These are phyloP conservation scores for Talaromyces marneffei DNA, from an alignment of 2,329 filamentous ascomycete species.

Conservation along the genomic window DNA sequence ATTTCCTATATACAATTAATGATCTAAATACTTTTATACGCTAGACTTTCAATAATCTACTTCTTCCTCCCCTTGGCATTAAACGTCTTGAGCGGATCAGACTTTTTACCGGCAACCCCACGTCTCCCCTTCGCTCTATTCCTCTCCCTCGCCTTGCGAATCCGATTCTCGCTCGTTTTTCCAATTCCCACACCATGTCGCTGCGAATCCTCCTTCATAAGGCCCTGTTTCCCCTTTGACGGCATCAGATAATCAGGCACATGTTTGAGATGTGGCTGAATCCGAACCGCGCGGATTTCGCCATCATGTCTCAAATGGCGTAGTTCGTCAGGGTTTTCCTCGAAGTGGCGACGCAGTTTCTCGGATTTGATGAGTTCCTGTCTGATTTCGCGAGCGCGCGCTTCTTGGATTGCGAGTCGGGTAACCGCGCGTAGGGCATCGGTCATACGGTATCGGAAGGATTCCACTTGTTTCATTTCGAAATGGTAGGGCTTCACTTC, in stretches of 20 bases:
- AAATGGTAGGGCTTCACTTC: slow-evolving; percentile 88
- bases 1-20: background rate
- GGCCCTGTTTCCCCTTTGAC: slow-evolving; percentile 62
- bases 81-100: slow-evolving; percentile 85
- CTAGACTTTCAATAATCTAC: too few relatives aligned
- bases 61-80: slow-evolving; percentile 52
- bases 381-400: slow-evolving; percentile 77
- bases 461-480: slow-evolving; percentile 88
- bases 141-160: slow-evolving; percentile 45
- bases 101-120: slow-evolving; percentile 50
- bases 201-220: slow-evolving; percentile 58
- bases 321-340: slow-evolving; percentile 89
- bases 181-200: slow-evolving; percentile 66
- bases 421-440: slow-evolving; percentile 89
- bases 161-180: slow-evolving; percentile 46
- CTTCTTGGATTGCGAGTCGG: slow-evolving; percentile 81
- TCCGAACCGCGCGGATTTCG: slow-evolving; percentile 73
- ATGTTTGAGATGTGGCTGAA: slow-evolving; percentile 86
- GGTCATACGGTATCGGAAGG: slow-evolving; percentile 90
- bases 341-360: slow-evolving; percentile 90
- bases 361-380: slow-evolving; percentile 90
- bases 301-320: slow-evolving; percentile 83
- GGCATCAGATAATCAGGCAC: slow-evolving; percentile 92
- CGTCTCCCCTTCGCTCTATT: slow-evolving; percentile 42
- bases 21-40: background rate